These are phyloP conservation scores for Actinidia arguta DNA, from an alignment of 179 eudicot species.

Conservation along the genomic window DNA sequence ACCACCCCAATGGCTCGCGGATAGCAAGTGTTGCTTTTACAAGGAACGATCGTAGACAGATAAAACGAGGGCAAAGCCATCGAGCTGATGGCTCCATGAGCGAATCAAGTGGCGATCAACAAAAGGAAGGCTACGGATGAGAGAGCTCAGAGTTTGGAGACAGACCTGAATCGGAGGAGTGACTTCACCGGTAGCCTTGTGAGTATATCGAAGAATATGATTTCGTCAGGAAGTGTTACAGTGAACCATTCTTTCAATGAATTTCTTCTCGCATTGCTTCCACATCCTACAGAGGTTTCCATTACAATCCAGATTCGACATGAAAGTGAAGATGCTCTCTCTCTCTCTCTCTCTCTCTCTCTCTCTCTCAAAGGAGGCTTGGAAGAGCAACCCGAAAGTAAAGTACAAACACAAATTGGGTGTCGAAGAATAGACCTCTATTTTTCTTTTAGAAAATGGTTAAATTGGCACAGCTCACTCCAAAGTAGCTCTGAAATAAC, in stretches of 20 bases:
- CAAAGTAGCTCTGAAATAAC: too few relatives aligned
- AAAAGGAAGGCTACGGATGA: not conserved
- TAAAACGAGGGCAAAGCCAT: not conserved
- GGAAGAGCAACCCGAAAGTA: too few relatives aligned
- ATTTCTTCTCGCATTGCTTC: not conserved
- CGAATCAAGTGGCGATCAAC: not conserved
- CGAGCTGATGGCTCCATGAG: not conserved
- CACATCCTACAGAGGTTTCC: not conserved
- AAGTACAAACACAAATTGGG: too few relatives aligned
- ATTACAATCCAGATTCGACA: not conserved
- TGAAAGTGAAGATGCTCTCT: too few relatives aligned
- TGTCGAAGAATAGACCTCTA: too few relatives aligned
- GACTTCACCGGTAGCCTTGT: not conserved
- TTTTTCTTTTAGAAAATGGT: too few relatives aligned
- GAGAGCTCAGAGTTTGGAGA: not conserved
- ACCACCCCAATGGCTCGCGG: too few relatives aligned
- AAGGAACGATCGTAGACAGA: not conserved
- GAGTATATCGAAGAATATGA: slow-evolving; percentile 10
- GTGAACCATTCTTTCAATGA: not conserved
- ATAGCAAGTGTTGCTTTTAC: not conserved
- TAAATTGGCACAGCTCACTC: too few relatives aligned
- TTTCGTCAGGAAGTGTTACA: not conserved
- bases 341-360: too few relatives aligned
- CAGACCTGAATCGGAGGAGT: not conserved
- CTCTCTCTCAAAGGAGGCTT: too few relatives aligned